phyloP scores from a whole-genome alignment of 768 basidiomycete species.

The Auricularia heimuer region DNA sequence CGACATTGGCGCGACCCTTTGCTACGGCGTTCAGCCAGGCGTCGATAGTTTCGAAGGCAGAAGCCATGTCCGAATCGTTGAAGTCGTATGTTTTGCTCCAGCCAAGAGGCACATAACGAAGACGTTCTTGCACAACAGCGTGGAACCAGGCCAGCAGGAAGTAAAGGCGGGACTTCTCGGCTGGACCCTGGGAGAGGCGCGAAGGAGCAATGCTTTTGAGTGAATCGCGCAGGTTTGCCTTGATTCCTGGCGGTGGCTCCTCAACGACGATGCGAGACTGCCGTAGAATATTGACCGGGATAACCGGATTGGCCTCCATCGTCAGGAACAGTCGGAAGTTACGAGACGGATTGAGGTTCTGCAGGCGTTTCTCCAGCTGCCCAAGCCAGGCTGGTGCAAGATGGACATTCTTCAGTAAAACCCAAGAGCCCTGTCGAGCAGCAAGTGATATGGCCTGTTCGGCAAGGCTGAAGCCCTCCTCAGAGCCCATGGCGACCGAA shows the following conservation, averaged over 20 bases:
- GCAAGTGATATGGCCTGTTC: conserved; percentile 93
- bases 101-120: conserved; percentile 90
- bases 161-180: conserved; percentile 86
- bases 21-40: conserved; percentile 74
- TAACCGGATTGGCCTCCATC: conserved; percentile 91
- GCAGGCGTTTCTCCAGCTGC: conserved; percentile 91
- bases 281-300: conserved; percentile 93
- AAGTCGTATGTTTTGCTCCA: conserved; percentile 98
- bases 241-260: conserved; percentile 94
- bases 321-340: conserved; percentile 96
- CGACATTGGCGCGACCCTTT: conserved; percentile 84
- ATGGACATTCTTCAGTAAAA: conserved; percentile 94
- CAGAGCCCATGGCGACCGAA: conserved; percentile 96
- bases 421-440: conserved; percentile 90
- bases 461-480: conserved; percentile 92
- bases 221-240: conserved; percentile 90
- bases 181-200: conserved; percentile 75
- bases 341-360: conserved; percentile 79
- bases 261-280: conserved; percentile 98
- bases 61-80: conserved; percentile 96
- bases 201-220: conserved; percentile 61
- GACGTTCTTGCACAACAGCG: conserved; percentile 90
- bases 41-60: conserved; percentile 88
- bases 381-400: conserved; percentile 93
- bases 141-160: conserved; percentile 99